Base-by-base conservation (phyloP, 2,329 filamentous ascomycete genomes). In the Paecilomyces niveus region DNA sequence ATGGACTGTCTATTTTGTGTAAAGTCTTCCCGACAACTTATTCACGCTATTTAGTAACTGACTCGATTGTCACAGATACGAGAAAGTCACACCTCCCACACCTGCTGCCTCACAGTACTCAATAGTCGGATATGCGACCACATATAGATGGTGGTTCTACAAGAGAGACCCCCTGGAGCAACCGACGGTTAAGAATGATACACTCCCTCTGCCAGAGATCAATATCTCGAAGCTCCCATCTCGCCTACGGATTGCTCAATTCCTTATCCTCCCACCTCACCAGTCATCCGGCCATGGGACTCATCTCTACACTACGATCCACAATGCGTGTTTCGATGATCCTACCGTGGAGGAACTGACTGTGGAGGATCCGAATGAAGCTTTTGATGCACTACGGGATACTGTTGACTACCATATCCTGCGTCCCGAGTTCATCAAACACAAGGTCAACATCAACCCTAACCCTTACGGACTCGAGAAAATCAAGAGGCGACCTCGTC, bases 1-100 rank as follows among this genome's bases (percentile, higher is more conserved):
- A 67, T 99, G 94, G 94, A 92, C 89, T 0, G 77, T 97, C n/a
- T 97, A 92, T 76, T 86, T 96, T 65, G 79, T 96, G 58, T 93
- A 89, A 22, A 73, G 72, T 57, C 6, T 18, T 45, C 15, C 6
- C 8, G 32, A 54, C 24, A 55, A 32, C 15, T 32, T 15, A 33
- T 35, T 33, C n/a, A 2, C 8, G 11, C 15, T 11, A 10, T 10
- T 7, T 15, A 29, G 21, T 52, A n/a, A 64, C 58, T 70, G 50
- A 73, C 59, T 22, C 1, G 52, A 50, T 39, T 31, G 22, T 21
- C 50, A 39, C 55, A 79, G 76, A 24, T 84, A 88, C 65, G 88
- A 88, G 69, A 83, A 83, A 61, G 66, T 73, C 13, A 66, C 67
- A 31, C 73, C 74, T 31, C 67, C 75, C 2, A 75, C 76, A 1